Conservation (phyloP, 23 red algal genomes). For the Gracilaria gracilis region DNA sequence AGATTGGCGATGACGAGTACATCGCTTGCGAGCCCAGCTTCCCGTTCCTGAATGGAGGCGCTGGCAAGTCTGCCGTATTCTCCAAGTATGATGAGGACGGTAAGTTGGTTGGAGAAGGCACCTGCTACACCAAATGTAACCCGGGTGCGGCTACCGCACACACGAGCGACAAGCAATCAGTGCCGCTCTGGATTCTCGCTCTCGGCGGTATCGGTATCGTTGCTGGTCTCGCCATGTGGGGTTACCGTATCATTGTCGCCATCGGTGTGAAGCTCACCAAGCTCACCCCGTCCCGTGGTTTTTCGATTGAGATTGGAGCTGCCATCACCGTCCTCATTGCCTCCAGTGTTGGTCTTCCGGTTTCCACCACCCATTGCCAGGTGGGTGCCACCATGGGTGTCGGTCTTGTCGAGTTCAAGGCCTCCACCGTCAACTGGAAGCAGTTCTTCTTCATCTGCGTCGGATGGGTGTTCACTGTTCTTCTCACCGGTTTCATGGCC, state of each 20-base stretch:
- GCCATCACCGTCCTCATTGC: conserved; percentile 95
- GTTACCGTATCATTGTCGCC: conserved; percentile 90
- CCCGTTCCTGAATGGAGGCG: conserved; percentile 8
- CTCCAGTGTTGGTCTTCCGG: conserved; percentile 86
- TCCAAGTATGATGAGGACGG: conserved; percentile 49
- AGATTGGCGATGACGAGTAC: conserved; percentile 35
- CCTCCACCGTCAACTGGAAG: conserved; percentile 88
- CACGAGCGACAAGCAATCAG: conserved; percentile 20
- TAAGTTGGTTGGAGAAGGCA: neutral
- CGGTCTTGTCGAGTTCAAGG: conserved; percentile 78
- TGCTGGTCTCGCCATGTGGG: conserved; percentile 90
- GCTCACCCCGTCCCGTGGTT: conserved; percentile 93
- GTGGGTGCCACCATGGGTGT: conserved; percentile 89
- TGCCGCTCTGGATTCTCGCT: conserved; percentile 90
- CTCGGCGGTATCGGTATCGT: conserved; percentile 92
- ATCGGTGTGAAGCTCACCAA: conserved; percentile 98
- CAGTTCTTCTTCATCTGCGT: conserved; percentile 81
- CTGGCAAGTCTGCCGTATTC: neutral
- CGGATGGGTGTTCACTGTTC: conserved; percentile 85
- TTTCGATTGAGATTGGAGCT: conserved; percentile 92
- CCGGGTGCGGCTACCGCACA: conserved; percentile 25
- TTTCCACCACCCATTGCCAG: conserved; percentile 97
- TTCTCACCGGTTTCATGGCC: conserved; percentile 61
- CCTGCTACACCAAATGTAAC: conserved; percentile 65
- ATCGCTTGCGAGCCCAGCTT: conserved; percentile 52